Evolutionary conservation across 1,284 basidiomycete genomes (phyloP).

Genomic region (Boletus semigastroideus): DNA sequence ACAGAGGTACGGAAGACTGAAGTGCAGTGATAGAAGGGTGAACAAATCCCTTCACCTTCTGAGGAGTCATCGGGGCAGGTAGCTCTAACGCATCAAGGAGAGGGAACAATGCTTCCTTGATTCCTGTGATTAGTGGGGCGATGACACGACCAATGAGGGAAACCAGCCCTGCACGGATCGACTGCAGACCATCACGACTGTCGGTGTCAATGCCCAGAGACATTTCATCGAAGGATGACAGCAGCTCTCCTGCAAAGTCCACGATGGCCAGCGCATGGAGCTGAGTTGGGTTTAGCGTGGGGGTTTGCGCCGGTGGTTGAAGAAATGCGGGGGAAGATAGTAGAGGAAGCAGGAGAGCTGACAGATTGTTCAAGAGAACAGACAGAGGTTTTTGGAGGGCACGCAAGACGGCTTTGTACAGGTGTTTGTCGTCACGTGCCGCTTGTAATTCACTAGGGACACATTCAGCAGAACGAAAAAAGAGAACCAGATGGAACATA

Average conservation of each 20-base stretch:
- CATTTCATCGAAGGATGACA: conserved; percentile 66
- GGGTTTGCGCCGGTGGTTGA: conserved; percentile 48
- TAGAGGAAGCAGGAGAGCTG: conserved; percentile 61
- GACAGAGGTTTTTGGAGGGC: conserved; percentile 73
- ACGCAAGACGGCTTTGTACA: conserved; percentile 68
- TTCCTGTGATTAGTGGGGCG: conserved; percentile 58
- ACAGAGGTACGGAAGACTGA: conserved; percentile 57
- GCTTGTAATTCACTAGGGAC: conserved; percentile 64
- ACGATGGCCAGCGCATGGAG: conserved; percentile 66
- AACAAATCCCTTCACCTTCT: conserved; percentile 42
- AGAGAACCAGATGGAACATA: conserved; percentile 38
- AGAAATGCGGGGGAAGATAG: conserved; percentile 64
- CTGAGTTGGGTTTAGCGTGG: conserved; percentile 64
- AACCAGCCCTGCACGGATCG: conserved; percentile 62
- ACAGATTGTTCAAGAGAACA: conserved; percentile 68
- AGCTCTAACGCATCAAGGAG: conserved; percentile 61
- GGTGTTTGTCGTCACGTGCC: conserved; percentile 57
- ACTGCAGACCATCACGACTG: conserved; percentile 59
- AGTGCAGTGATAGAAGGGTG: conserved; percentile 63
- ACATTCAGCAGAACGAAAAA: conserved; percentile 6
- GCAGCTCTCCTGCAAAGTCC: conserved; percentile 67
- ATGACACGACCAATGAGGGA: conserved; percentile 66
- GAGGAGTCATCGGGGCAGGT: conserved; percentile 32
- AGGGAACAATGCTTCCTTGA: conserved; percentile 60
- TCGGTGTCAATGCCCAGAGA: conserved; percentile 61